Conservation (phyloP, 2,329 filamentous ascomycete genomes). For the Fusarium algeriense region DNA sequence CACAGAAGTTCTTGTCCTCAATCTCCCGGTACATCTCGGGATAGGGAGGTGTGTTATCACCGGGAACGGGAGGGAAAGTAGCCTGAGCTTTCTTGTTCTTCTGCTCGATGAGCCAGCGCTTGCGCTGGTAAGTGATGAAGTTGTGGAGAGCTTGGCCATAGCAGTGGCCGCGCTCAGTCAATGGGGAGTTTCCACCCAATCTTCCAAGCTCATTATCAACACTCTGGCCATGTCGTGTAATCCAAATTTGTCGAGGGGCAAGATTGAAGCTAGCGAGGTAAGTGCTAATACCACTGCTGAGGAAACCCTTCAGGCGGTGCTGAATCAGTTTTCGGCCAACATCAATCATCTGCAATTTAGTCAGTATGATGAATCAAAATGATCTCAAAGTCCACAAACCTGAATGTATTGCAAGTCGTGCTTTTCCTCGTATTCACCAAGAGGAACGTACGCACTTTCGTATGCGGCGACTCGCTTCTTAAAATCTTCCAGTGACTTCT, state of each 20-base stretch:
- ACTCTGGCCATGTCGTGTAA: conserved; percentile 94
- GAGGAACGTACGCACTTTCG: conserved; percentile 90
- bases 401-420: conserved; percentile 95
- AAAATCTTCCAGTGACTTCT: conserved; percentile 88
- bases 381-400: conserved; percentile 52
- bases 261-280: conserved; percentile 98
- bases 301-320: conserved; percentile 89
- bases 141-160: conserved; percentile 84
- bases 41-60: conserved; percentile 94
- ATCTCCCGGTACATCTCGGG: conserved; percentile 80
- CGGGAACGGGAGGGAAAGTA: conserved; percentile 89
- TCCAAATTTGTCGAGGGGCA: conserved; percentile 96
- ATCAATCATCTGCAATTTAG: conserved; percentile 80
- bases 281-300: conserved; percentile 91
- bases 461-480: conserved; percentile 92
- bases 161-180: conserved; percentile 82
- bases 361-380: conserved; percentile 43
- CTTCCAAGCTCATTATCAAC: conserved; percentile 87
- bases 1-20: conserved; percentile 91
- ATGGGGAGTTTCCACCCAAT: conserved; percentile 88
- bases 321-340: conserved; percentile 95
- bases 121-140: conserved; percentile 85
- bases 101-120: conserved; percentile 86
- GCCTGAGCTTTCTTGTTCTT: conserved; percentile 80
- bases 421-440: conserved; percentile 91